Evolutionary conservation across 805 yeast genomes (phyloP), one percentile per base, ranked within the genome.

Genomic region (Diddensiella santjacobensis): DNA sequence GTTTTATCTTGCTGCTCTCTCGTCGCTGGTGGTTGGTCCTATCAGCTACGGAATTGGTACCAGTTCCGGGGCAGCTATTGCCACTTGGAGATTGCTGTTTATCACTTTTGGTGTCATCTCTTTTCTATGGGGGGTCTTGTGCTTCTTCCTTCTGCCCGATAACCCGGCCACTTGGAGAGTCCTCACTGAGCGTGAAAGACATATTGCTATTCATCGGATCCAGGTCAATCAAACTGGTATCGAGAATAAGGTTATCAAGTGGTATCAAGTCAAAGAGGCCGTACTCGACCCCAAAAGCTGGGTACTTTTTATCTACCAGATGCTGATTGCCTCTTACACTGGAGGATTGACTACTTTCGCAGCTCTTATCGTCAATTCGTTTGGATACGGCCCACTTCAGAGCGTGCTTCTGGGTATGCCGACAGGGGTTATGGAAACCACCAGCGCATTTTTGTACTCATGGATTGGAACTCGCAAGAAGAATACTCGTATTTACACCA

Each of bases 121-220:
- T 3, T 63, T 79, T 15, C 20, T 35, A 13, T 35, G 38, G 38
- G 38, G 38, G 10, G 24, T 69, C 1, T 41, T 66, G 3, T 2
- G n/a, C 58, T 56, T 63, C 42, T 67, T 69, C 49, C 40, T 70
- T n/a, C 78, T 77, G 56, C 84, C 84, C 35, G 70, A 73, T 48
- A 75, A 78, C 58, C 84, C 84, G 15, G 61, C 78, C 0, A 70
- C 66, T 51, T 77, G 78, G 4, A 67, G 63, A 46, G 74, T 74
- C 51, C 65, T 80, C 8, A n/a, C 38, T 6, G 38, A 35, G 20
- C 38, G 38, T 8, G 38, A 35, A 15, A 69, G 72, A 40, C 60
- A 71, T 33, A 73, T 77, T 46, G 61, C 76, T 10, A 22, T 49
- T 10, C 6, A 46, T 29, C 5, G 70, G 65, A 47, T 73, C 72